Evolutionary conservation across 495 filamentous ascomycete species (phyloP).

Genomic region (Aspergillus carlsbadensis): DNA sequence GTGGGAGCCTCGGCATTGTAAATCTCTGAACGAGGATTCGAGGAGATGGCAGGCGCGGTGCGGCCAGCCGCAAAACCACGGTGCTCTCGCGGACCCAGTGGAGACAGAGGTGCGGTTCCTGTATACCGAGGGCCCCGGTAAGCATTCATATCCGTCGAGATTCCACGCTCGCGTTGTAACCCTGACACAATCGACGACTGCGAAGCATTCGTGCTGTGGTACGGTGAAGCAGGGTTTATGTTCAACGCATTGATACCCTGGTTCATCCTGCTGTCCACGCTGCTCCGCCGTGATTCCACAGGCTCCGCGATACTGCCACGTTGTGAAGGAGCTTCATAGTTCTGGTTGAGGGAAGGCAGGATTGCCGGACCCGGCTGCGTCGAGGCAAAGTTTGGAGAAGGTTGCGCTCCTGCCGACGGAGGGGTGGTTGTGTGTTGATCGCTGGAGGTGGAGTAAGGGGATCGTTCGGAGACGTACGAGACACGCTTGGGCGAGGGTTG

Average conservation of each 20-base stretch:
- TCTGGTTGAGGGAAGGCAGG: constrained; percentile 53
- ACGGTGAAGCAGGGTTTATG: constrained; percentile 65
- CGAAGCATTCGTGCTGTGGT: constrained; percentile 74
- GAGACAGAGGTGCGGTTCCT: constrained; percentile 46
- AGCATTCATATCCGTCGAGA: constrained; percentile 39
- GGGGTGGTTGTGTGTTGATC: constrained; percentile 45
- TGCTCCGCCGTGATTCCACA: constrained; percentile 66
- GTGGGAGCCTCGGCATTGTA: constrained; percentile 79
- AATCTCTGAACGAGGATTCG: constrained; percentile 72
- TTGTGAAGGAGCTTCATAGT: constrained; percentile 47
- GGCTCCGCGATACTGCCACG: constrained; percentile 47
- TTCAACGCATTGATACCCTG: constrained; percentile 67
- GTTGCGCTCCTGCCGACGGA: constrained; percentile 46
- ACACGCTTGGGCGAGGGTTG: constrained; percentile 51
- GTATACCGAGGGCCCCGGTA: constrained; percentile 57
- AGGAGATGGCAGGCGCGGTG: constrained; percentile 73
- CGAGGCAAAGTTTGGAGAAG: constrained; percentile 43
- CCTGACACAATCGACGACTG: constrained; percentile 69
- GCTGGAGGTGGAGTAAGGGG: constrained; percentile 34
- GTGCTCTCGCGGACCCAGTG: constrained; percentile 51
- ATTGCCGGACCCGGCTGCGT: constrained; percentile 39
- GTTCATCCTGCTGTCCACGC: constrained; percentile 75
- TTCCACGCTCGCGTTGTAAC: constrained; percentile 57
- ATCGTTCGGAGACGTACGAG: constrained; percentile 46
- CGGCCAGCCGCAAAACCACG: constrained; percentile 53